Conservation (phyloP, 1,139 yeast genomes). For the Pichia sp. region DNA sequence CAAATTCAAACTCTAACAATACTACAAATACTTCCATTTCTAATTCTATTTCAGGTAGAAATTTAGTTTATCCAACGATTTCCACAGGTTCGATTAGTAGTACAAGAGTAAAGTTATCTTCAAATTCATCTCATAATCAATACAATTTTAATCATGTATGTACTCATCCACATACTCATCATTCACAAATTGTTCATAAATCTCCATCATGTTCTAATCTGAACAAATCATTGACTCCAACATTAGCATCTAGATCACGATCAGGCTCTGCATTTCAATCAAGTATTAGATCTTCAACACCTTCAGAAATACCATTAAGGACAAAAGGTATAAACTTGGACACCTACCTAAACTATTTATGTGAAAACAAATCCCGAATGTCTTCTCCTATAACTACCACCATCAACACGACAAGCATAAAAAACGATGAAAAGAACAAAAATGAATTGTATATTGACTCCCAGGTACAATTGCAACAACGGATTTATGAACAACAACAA, state of each 20-base stretch:
- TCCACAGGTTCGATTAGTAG: too few relatives aligned
- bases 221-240: not conserved
- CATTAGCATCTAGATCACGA: slow-evolving; percentile 1
- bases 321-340: not conserved
- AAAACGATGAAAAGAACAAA: not conserved
- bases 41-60: too few relatives aligned
- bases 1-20: not conserved
- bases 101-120: too few relatives aligned
- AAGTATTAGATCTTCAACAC: not conserved
- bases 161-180: too few relatives aligned
- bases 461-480: slow-evolving; percentile 1
- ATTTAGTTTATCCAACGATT: too few relatives aligned
- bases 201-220: not conserved
- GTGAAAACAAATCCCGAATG: not conserved
- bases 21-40: too few relatives aligned
- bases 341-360: not conserved
- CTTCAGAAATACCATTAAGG: not conserved
- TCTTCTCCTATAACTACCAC: not conserved
- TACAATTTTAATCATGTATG: too few relatives aligned
- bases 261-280: not conserved
- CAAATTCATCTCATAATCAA: too few relatives aligned
- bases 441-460: not conserved
- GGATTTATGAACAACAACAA: not conserved
- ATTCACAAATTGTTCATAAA: too few relatives aligned
- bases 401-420: not conserved